Base-by-base conservation (phyloP, 768 basidiomycete species). In the Phylloporus scabripes region DNA sequence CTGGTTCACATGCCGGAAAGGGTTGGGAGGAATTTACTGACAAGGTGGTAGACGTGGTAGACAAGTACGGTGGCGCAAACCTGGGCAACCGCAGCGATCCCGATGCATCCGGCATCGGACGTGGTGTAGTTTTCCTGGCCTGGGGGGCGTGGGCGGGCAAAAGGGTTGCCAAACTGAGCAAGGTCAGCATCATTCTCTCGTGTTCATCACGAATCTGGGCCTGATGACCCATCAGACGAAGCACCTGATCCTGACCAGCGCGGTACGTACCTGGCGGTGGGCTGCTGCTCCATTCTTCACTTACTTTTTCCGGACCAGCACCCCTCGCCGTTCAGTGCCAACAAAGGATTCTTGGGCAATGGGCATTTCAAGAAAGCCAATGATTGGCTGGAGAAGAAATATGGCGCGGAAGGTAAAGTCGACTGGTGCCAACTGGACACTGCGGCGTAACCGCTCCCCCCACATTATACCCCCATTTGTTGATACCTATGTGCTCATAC, bases 21-120 rank as follows among this genome's bases (percentile, higher is more conserved):
- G 94, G 94, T 48, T 96, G 94, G 94, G 92, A 96, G 65, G 68
- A 76, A 44, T 96, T 95, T 64, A 96, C 93, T 4, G 88, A 79
- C 56, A 77, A 85, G 53, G 84, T 95, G 51, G 72, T 95, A 50
- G 79, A 85, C 53, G 76, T 83, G 50, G 83, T 93, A 53, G 79
- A 88, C 65, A 79, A 74, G 62, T 87, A 85, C 67, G 83, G 84
- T 49, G 80, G 89, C 56, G 79, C 85, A 46, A 85, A 84, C 63
- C 72, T 89, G 42, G 69, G 75, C 23, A 62, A 55, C 46, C 61
- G 60, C 17, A 63, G 49, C 38, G 55, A 61, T 50, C 64, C 73
- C 55, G 69, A 67, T 43, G 60, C 54, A 20, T 70, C 63, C 51
- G 85, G 83, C 23, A 62, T 78, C 46, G 82, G 86, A 51, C 80